Evolutionary conservation across 2,329 filamentous ascomycete genomes (phyloP).

Genomic region (Penicillium sp.): DNA sequence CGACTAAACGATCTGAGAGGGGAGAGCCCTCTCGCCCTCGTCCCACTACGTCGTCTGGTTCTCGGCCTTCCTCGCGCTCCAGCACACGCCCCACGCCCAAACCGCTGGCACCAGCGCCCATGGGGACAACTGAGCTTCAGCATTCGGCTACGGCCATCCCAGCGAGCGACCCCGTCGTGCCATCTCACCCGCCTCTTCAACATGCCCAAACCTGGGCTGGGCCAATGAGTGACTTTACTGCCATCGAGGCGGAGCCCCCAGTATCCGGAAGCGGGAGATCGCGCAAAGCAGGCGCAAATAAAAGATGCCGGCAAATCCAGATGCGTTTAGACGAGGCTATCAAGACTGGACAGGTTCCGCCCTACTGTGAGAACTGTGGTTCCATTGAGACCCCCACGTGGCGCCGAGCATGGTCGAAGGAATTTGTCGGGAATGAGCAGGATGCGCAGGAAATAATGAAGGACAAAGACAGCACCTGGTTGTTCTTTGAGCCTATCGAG

Average conservation of each 20-base stretch:
- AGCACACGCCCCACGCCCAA: constrained; percentile 33
- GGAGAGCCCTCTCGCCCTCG: constrained; percentile 20
- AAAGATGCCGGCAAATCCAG: constrained; percentile 61
- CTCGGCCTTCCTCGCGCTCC: constrained; percentile 37
- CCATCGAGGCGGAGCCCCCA: constrained; percentile 36
- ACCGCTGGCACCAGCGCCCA: constrained; percentile 35
- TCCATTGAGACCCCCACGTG: constrained; percentile 94
- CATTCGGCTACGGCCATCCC: constrained; percentile 34
- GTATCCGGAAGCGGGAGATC: constrained; percentile 31
- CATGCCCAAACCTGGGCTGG: constrained; percentile 43
- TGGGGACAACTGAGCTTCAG: constrained; percentile 32
- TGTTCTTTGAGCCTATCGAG: constrained; percentile 64
- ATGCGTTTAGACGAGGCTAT: constrained; percentile 55
- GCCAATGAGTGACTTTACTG: constrained; percentile 42
- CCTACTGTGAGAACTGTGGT: constrained; percentile 87
- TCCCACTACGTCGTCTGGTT: constrained; percentile 26
- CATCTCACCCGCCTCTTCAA: constrained; percentile 29
- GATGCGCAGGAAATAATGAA: constrained; percentile 67
- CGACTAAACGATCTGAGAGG: constrained; percentile 16
- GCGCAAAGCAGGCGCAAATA: constrained; percentile 50
- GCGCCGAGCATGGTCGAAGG: constrained; percentile 85
- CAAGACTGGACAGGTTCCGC: constrained; percentile 73
- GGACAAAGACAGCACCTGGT: constrained; percentile 56
- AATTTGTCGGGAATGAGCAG: constrained; percentile 62
- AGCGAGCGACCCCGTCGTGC: constrained; percentile 48